These are phyloP conservation scores for Xylariaceae sp. DNA, from an alignment of 2,329 filamentous ascomycete species.

Conservation along the genomic window DNA sequence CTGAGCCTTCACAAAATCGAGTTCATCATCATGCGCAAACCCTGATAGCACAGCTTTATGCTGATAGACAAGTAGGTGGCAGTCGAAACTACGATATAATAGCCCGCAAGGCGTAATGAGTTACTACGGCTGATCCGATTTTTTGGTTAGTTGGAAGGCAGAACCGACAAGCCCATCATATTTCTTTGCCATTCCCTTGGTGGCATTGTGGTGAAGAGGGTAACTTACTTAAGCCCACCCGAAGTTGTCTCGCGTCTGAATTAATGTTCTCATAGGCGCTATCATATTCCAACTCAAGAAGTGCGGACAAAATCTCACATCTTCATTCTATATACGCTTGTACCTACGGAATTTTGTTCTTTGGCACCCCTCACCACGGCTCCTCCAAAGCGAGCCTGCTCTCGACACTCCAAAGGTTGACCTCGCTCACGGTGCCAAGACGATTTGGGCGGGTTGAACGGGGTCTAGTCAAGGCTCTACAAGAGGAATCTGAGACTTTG, in stretches of 20 bases:
- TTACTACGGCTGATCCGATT: neutral
- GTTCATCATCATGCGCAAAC: slow-evolving; percentile 37
- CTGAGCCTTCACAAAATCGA: slow-evolving; percentile 18
- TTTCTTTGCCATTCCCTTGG: slow-evolving; percentile 41
- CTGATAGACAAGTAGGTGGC: slow-evolving; percentile 30
- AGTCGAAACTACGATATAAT: neutral
- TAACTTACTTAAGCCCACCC: slow-evolving; percentile 18
- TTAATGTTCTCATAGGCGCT: slow-evolving; percentile 27
- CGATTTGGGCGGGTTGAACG: slow-evolving; percentile 28
- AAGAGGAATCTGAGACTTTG: slow-evolving; percentile 41
- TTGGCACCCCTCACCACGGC: slow-evolving; percentile 37
- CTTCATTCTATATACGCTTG: slow-evolving; percentile 37
- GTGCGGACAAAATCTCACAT: slow-evolving; percentile 27
- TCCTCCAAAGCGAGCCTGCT: slow-evolving; percentile 32
- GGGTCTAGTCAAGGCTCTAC: slow-evolving; percentile 53
- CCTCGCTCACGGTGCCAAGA: slow-evolving; percentile 28
- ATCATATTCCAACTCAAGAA: slow-evolving; percentile 28
- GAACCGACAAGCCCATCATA: slow-evolving; percentile 35
- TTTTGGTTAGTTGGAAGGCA: slow-evolving; percentile 28
- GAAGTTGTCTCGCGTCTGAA: neutral
- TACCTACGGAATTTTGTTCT: slow-evolving; percentile 37
- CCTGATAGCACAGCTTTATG: slow-evolving; percentile 32
- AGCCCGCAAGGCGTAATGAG: neutral
- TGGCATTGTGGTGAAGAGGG: slow-evolving; percentile 39
- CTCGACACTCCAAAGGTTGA: slow-evolving; percentile 27